Evolutionary conservation across 257 asterid species (phyloP).

Genomic region (Phtheirospermum japonicum): DNA sequence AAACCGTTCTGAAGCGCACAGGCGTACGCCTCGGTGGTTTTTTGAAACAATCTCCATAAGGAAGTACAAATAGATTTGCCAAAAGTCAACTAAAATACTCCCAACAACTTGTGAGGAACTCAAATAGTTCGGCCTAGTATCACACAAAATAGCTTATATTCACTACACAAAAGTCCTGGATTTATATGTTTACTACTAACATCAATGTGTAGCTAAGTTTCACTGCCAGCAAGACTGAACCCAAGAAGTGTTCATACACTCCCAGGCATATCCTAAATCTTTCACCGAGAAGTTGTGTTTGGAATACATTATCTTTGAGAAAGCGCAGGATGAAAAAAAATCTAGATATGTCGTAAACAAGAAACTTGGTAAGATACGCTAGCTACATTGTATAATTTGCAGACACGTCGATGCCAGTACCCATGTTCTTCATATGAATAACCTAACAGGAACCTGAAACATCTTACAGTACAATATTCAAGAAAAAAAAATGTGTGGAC

Average conservation of each 20-base stretch:
- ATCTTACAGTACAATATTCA: too few relatives aligned
- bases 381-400: not conserved
- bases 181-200: not conserved
- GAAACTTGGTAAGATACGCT: not conserved
- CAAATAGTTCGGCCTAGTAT: not conserved
- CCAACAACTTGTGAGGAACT: not conserved
- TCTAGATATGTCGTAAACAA: too few relatives aligned
- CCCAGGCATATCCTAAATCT: not conserved
- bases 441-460: too few relatives aligned
- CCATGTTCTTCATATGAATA: slow-evolving; percentile 7
- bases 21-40: too few relatives aligned
- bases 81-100: not conserved
- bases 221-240: not conserved
- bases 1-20: too few relatives aligned
- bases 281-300: not conserved
- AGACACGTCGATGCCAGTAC: slow-evolving; percentile 11
- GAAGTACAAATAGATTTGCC: not conserved
- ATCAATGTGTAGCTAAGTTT: not conserved
- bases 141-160: not conserved
- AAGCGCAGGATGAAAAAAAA: too few relatives aligned
- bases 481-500: too few relatives aligned
- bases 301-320: not conserved
- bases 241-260: not conserved
- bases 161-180: slow-evolving; percentile 2
- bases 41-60: too few relatives aligned